phyloP scores from a whole-genome alignment of 2,329 filamentous ascomycete genomes.

The Fusarium sp. region DNA sequence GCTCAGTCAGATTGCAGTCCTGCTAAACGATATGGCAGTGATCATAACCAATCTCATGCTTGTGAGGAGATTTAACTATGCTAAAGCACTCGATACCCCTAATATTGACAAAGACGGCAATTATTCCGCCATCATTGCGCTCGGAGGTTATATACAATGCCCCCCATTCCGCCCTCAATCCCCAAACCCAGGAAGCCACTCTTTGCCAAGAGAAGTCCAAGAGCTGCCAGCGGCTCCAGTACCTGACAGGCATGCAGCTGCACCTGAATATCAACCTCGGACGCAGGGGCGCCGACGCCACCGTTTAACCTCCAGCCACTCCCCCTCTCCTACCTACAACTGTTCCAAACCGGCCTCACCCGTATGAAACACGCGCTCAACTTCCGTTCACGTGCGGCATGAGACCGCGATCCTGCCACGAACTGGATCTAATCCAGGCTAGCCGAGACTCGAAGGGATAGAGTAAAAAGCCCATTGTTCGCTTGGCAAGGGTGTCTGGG shows the following conservation, averaged over 20 bases:
- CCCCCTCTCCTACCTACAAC: neutral
- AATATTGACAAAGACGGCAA: neutral
- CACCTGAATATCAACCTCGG: neutral
- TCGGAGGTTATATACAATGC: too few relatives aligned
- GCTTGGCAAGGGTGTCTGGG: constrained; percentile 2
- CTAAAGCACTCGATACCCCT: neutral
- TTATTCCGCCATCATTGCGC: neutral
- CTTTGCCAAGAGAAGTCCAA: neutral
- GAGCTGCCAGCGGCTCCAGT: neutral
- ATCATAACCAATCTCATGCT: neutral
- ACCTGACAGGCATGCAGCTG: neutral
- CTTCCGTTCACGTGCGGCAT: neutral
- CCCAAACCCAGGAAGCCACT: neutral
- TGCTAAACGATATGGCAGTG: too few relatives aligned
- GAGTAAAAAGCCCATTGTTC: neutral
- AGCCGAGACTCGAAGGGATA: neutral
- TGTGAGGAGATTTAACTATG: neutral
- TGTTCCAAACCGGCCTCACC: constrained; percentile 7
- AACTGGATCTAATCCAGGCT: neutral
- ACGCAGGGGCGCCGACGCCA: constrained; percentile 5
- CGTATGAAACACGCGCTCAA: neutral
- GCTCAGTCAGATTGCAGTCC: neutral
- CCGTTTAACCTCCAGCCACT: neutral
- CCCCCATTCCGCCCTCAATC: neutral
- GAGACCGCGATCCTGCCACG: neutral